Evolutionary conservation across 1,284 basidiomycete species (phyloP).

Genomic region (Rhodotorula mucilaginosa): DNA sequence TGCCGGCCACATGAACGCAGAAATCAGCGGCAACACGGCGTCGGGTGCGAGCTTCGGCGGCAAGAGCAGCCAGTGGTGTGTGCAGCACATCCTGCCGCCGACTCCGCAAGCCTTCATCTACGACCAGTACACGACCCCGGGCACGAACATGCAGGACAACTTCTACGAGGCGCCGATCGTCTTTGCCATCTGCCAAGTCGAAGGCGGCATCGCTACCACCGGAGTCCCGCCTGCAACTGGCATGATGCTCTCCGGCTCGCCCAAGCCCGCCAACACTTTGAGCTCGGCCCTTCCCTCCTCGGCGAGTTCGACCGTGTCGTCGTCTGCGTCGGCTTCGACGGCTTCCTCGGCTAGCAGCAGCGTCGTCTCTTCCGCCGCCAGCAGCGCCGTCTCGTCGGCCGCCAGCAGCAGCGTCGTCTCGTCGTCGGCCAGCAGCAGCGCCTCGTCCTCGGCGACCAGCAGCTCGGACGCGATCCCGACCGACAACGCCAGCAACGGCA

Average conservation of each 20-base stretch:
- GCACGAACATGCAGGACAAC: conserved; percentile 21
- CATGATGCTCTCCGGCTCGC: conserved; percentile 5
- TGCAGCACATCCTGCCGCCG: conserved; percentile 27
- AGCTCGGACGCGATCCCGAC: no score
- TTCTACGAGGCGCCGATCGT: conserved; percentile 27
- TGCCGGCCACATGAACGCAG: conserved; percentile 39
- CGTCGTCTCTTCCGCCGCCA: no score
- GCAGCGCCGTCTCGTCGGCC: no score
- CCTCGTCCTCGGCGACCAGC: not conserved
- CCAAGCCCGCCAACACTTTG: not conserved
- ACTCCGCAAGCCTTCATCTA: conserved; percentile 38
- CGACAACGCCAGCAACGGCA: no score
- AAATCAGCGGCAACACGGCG: conserved; percentile 41
- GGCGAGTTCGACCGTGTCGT: not conserved
- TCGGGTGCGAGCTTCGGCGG: conserved; percentile 40
- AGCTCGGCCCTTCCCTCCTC: conserved; percentile 1
- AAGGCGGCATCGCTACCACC: conserved; percentile 8
- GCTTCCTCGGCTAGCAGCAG: not conserved
- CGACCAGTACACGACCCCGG: conserved; percentile 39
- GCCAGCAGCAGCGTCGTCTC: not conserved
- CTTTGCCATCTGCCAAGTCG: conserved; percentile 34
- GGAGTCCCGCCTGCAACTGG: not conserved
- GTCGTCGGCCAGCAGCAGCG: not conserved
- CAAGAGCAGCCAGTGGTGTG: conserved; percentile 30
- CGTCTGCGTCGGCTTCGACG: conserved; percentile 2